Conservation (phyloP, 495 filamentous ascomycete species). For the Peziza echinospora region DNA sequence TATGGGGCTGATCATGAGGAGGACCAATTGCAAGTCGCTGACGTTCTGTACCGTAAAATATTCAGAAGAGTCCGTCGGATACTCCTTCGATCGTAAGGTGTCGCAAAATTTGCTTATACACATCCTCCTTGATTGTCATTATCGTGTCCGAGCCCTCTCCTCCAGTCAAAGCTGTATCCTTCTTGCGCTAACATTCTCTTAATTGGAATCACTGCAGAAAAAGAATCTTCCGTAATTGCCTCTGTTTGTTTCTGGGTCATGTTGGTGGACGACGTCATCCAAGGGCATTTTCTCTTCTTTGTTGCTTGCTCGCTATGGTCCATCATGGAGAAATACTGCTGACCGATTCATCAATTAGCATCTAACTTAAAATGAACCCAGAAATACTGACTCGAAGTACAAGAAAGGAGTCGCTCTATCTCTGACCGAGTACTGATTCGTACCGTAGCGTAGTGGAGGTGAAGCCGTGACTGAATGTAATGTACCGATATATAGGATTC, state of each 20-base stretch:
- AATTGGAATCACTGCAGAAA: constrained; percentile 1
- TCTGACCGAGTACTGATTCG: too few species aligned
- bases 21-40: constrained; percentile 1
- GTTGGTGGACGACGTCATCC: constrained; percentile 1
- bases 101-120: constrained; percentile 1
- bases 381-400: too few species aligned
- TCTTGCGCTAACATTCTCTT: constrained; percentile 2
- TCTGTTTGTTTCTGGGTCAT: constrained; percentile 2
- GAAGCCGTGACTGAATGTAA: too few species aligned
- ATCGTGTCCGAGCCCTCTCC: constrained; percentile 2
- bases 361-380: too few species aligned
- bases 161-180: not conserved
- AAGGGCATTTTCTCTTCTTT: not conserved
- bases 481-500: too few species aligned
- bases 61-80: constrained; percentile 4
- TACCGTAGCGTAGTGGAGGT: too few species aligned
- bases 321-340: not conserved
- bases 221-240: constrained; percentile 2
- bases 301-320: not conserved
- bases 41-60: constrained; percentile 3
- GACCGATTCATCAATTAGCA: too few species aligned
- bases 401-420: too few species aligned
- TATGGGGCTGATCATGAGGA: constrained; percentile 5
- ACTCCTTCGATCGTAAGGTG: constrained; percentile 7
- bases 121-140: constrained; percentile 1